Base-by-base conservation (phyloP, 2,329 filamentous ascomycete species). In the Domatiomyces catenatus region DNA sequence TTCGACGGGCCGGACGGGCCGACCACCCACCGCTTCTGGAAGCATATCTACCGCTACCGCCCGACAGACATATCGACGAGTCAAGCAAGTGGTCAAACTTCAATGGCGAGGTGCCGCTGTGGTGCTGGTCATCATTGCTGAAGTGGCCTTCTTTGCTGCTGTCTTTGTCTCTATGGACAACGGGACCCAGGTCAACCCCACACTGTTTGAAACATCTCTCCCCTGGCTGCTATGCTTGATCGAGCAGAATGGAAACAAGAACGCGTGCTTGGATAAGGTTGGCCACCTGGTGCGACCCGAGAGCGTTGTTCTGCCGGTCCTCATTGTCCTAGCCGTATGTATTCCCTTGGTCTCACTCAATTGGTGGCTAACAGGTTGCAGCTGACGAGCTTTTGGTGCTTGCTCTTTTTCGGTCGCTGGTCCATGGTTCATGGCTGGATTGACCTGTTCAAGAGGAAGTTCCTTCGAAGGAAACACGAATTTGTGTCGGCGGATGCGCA, bases 61-160 rank as follows among this genome's bases (percentile, higher is more conserved):
- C 8, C 80, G 85, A 49, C 88, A 93, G 61, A 86, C 93, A 1
- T 95, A 93, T 64, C 81, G 85, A 56, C 81, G 92, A 59, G 79
- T 98, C 39, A 81, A 81, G 56, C 83, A 88, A 58, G 88, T 96
- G 17, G 77, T 98, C 39, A 80, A 85, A 63, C 77, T 96, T 3
- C 92, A 98, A 67, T 98, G 92, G 92, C 79, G 90, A 59, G 90
- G 89, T 44, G 90, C 95, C 53, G 79, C 81, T 44, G 86, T 96
- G 54, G 88, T 95, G 12, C 72, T 93, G 48, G 83, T 95, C 63
- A 94, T 96, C 59, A 77, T 95, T 52, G 77, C 80, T 53, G 89
- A 96, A 64, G 87, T 96, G 55, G 81, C 95, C 61, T 94, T 94
- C 74, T 95, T 96, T 67, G 83, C 89, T 1, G 74, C 94, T 45